phyloP scores from a whole-genome alignment of 2,329 filamentous ascomycete species.

The Calonectria henricotiae region DNA sequence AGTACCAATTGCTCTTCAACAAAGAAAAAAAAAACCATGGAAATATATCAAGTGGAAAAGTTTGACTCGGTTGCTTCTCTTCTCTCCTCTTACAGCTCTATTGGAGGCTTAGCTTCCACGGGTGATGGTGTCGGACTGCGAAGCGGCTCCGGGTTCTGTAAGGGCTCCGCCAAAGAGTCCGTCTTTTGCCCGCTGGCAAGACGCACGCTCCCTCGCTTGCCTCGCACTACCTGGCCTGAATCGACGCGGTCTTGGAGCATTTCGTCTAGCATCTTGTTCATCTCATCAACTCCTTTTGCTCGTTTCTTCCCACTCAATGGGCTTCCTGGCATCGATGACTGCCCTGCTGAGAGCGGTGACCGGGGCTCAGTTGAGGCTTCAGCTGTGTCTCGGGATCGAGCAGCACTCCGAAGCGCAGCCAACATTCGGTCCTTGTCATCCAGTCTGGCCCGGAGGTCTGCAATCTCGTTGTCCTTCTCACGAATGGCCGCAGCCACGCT shows the following conservation, averaged over 20 bases:
- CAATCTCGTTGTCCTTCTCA: constrained; percentile 94
- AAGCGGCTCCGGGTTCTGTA: constrained; percentile 60
- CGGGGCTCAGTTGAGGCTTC: constrained; percentile 66
- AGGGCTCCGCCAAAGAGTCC: constrained; percentile 56
- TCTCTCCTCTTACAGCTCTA: constrained; percentile 37
- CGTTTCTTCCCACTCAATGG: constrained; percentile 64
- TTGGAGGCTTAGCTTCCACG: constrained; percentile 44
- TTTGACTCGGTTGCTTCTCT: constrained; percentile 3
- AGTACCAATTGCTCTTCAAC: constrained; percentile 33
- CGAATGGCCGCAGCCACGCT: constrained; percentile 81
- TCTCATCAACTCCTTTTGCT: constrained; percentile 86
- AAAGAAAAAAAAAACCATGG: constrained; percentile 15
- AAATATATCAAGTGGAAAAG: constrained; percentile 12
- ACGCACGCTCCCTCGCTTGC: constrained; percentile 78
- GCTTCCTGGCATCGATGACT: constrained; percentile 37
- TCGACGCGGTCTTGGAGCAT: constrained; percentile 95
- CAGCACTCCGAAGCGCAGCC: constrained; percentile 85
- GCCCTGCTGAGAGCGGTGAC: constrained; percentile 49
- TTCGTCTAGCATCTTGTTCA: constrained; percentile 93
- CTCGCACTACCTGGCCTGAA: constrained; percentile 79
- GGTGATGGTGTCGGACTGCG: constrained; percentile 57
- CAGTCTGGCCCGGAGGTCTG: constrained; percentile 87
- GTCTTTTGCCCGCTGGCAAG: constrained; percentile 66
- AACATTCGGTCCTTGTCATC: constrained; percentile 98
- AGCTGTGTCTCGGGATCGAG: constrained; percentile 87